phyloP scores from a whole-genome alignment of 2,329 filamentous ascomycete species.

The Ophiosphaerella korrae region DNA sequence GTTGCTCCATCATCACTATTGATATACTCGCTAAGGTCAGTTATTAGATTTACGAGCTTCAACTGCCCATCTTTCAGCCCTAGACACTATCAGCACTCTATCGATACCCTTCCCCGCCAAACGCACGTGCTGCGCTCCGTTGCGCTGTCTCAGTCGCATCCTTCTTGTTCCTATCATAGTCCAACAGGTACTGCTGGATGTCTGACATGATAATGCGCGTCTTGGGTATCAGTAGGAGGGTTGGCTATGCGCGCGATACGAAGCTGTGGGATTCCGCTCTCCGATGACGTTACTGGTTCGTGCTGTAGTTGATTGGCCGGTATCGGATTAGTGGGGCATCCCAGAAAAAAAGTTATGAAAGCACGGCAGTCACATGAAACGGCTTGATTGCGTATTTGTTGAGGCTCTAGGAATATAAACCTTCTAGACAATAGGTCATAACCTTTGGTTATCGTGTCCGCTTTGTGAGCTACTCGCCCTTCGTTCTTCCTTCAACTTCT shows the following conservation, averaged over 20 bases:
- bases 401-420: background rate
- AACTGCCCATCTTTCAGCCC: conserved; percentile 64
- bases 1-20: conserved; percentile 67
- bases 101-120: conserved; percentile 11
- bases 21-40: conserved; percentile 69
- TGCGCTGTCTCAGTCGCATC: conserved; percentile 52
- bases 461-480: background rate
- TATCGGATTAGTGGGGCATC: conserved; percentile 23
- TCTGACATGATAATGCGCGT: conserved; percentile 53
- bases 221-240: background rate
- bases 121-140: conserved; percentile 49
- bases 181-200: conserved; percentile 58
- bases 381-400: conserved; percentile 7
- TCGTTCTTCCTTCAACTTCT: background rate
- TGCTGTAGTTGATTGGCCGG: conserved; percentile 25
- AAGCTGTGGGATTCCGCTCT: conserved; percentile 13
- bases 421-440: background rate
- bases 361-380: conserved; percentile 4
- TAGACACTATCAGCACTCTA: conserved; percentile 38
- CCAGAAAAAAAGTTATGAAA: conserved; percentile 15
- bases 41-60: conserved; percentile 66
- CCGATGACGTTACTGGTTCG: conserved; percentile 24
- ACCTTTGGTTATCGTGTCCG: background rate
- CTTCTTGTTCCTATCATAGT: conserved; percentile 54
- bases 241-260: conserved; percentile 9